Percentiles rank a stretch among this genome's conserved stretches.
Evolutionary conservation across 257 asterid genomes (phyloP).

Genomic region (Agastache rugosa): DNA sequence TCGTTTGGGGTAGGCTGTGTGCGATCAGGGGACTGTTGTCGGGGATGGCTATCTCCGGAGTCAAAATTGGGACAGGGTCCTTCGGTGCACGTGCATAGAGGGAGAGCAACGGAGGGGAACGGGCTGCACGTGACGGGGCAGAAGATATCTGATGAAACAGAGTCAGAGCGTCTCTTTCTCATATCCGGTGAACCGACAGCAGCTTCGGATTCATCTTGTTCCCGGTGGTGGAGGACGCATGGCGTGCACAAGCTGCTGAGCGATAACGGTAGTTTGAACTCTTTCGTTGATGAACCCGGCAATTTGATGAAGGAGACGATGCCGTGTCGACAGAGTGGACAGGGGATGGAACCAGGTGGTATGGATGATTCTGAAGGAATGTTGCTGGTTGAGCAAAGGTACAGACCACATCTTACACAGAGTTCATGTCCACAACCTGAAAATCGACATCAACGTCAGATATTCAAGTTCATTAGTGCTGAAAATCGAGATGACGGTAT

Average conservation of each 20-base stretch:
- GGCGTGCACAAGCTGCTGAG: slow-evolving; percentile 88
- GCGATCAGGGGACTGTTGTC: slow-evolving; percentile 61
- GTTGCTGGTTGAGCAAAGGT: slow-evolving; percentile 93
- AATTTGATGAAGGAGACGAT: slow-evolving; percentile 67
- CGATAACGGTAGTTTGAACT: slow-evolving; percentile 64
- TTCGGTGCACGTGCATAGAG: slow-evolving; percentile 89
- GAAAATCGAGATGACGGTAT: slow-evolving; percentile 22
- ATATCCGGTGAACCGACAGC: slow-evolving; percentile 56
- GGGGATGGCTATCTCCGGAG: slow-evolving; percentile 54
- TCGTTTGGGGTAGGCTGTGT: slow-evolving; percentile 58
- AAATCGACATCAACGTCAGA: slow-evolving; percentile 21
- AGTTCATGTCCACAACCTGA: slow-evolving; percentile 88
- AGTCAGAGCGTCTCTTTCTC: slow-evolving; percentile 68
- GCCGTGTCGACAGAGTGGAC: slow-evolving; percentile 89
- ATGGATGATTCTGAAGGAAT: slow-evolving; percentile 64
- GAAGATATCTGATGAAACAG: slow-evolving; percentile 68
- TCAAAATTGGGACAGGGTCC: slow-evolving; percentile 74
- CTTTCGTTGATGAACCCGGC: slow-evolving; percentile 72
- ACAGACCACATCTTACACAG: slow-evolving; percentile 89
- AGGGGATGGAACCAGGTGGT: slow-evolving; percentile 87
- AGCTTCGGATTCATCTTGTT: slow-evolving; percentile 54
- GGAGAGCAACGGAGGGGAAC: slow-evolving; percentile 84
- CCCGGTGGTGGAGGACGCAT: slow-evolving; percentile 80
- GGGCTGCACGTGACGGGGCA: slow-evolving; percentile 96
- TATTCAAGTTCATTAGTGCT: neutral